These are phyloP conservation scores for Heterobasidion parviporum DNA, from an alignment of 1,284 basidiomycete species.

Conservation along the genomic window DNA sequence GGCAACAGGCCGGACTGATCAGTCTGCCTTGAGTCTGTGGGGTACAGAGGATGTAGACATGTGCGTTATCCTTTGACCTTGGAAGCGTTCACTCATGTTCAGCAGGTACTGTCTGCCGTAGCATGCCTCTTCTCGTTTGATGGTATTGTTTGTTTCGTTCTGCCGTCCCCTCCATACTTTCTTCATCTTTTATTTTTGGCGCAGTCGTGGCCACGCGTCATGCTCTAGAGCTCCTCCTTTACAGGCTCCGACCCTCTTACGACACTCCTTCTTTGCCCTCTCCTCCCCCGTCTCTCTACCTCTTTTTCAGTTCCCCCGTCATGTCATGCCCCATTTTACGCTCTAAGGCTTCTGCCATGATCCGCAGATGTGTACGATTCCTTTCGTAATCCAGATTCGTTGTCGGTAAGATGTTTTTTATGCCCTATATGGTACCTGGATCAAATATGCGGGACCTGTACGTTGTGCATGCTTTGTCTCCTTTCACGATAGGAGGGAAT, in stretches of 20 bases:
- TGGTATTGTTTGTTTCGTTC: not conserved
- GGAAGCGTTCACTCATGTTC: not conserved
- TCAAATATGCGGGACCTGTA: too few relatives aligned
- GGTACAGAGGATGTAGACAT: not conserved
- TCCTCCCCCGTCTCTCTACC: not conserved
- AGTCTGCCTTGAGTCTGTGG: not conserved
- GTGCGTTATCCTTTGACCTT: not conserved
- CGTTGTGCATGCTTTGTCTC: too few relatives aligned
- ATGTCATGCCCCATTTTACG: not conserved
- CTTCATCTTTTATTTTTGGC: not conserved
- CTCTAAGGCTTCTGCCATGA: not conserved
- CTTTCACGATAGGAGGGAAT: too few relatives aligned
- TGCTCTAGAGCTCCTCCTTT: not conserved
- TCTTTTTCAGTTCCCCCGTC: too few relatives aligned
- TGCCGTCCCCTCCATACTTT: not conserved
- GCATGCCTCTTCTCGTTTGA: not conserved
- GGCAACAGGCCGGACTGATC: constrained; percentile 23
- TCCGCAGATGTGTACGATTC: not conserved
- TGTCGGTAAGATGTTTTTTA: too few relatives aligned
- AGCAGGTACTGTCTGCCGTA: not conserved
- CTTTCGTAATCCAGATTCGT: too few relatives aligned
- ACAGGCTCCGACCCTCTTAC: not conserved
- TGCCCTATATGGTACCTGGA: too few relatives aligned
- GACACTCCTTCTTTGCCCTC: not conserved
- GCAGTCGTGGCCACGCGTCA: not conserved